Percentiles rank a stretch among this genome's conserved stretches.
Evolutionary conservation across 176 grass and related monocot species (phyloP).

Genomic region (Saccharum spontaneum): DNA sequence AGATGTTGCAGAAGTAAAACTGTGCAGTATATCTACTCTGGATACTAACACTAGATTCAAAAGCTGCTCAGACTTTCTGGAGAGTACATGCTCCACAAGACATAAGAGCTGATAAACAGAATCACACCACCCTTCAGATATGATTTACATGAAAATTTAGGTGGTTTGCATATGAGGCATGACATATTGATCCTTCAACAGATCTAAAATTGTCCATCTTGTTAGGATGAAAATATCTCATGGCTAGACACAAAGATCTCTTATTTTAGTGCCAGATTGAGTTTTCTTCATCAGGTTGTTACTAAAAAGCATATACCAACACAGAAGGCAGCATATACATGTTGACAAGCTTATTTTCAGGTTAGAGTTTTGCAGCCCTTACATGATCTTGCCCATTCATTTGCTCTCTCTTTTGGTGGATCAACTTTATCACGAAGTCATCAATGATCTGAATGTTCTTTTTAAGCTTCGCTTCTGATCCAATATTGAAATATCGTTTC

Average conservation of each 20-base stretch:
- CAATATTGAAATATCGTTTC: conserved; percentile 61
- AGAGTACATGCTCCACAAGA: conserved; percentile 8
- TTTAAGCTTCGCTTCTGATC: conserved; percentile 62
- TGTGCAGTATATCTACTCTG: background rate
- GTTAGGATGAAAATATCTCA: background rate
- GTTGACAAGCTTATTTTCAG: background rate
- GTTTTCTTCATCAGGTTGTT: background rate
- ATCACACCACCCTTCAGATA: background rate
- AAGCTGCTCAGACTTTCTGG: background rate
- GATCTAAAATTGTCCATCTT: background rate
- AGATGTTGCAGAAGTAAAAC: background rate
- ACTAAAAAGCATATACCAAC: background rate
- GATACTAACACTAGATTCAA: conserved; percentile 14
- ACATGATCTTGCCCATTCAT: conserved; percentile 29
- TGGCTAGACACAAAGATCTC: background rate
- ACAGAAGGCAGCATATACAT: background rate
- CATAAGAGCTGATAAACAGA: background rate
- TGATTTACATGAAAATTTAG: background rate
- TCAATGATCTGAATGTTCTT: conserved; percentile 52
- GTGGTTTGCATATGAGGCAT: background rate
- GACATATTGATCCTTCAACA: background rate
- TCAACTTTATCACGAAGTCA: conserved; percentile 65
- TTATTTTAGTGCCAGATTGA: background rate
- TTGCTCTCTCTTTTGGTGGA: conserved; percentile 46
- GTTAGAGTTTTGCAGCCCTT: background rate